Percentiles rank a stretch among this genome's conserved stretches.
These are phyloP conservation scores for Chaetomiaceae sp. DNA, from an alignment of 2,329 filamentous ascomycete species.

Conservation along the genomic window DNA sequence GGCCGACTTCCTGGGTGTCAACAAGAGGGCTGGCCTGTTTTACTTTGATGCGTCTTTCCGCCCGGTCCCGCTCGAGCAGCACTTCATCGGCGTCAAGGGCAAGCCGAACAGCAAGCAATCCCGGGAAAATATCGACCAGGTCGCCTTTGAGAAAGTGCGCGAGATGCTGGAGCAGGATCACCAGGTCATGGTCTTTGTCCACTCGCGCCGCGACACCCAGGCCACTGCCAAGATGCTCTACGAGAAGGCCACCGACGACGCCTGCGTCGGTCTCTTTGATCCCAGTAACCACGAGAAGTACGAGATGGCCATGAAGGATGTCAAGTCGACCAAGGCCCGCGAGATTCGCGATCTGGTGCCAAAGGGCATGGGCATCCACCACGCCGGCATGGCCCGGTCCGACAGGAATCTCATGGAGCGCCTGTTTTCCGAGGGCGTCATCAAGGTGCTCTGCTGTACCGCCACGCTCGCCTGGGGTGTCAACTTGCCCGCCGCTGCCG, in stretches of 20 bases:
- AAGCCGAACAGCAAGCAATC: slow-evolving; percentile 77
- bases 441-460: slow-evolving; percentile 97
- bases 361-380: slow-evolving; percentile 91
- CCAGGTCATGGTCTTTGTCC: slow-evolving; percentile 99
- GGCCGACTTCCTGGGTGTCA: slow-evolving; percentile 94
- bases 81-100: slow-evolving; percentile 94
- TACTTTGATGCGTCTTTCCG: slow-evolving; percentile 97
- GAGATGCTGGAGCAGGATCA: slow-evolving; percentile 91
- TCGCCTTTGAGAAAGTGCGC: slow-evolving; percentile 89
- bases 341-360: slow-evolving; percentile 85
- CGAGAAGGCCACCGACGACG: slow-evolving; percentile 79
- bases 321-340: slow-evolving; percentile 77
- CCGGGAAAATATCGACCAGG: slow-evolving; percentile 80
- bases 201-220: slow-evolving; percentile 91
- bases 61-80: slow-evolving; percentile 92
- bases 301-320: slow-evolving; percentile 72
- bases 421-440: slow-evolving; percentile 83
- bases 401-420: slow-evolving; percentile 95
- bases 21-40: slow-evolving; percentile 85
- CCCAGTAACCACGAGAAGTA: slow-evolving; percentile 74
- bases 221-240: slow-evolving; percentile 79
- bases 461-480: slow-evolving; percentile 98
- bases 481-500: slow-evolving; percentile 92
- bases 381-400: slow-evolving; percentile 91
- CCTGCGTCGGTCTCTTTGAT: slow-evolving; percentile 77